Evolutionary conservation across 1,284 basidiomycete genomes (phyloP).

Genomic region (Fistulina hepatica): DNA sequence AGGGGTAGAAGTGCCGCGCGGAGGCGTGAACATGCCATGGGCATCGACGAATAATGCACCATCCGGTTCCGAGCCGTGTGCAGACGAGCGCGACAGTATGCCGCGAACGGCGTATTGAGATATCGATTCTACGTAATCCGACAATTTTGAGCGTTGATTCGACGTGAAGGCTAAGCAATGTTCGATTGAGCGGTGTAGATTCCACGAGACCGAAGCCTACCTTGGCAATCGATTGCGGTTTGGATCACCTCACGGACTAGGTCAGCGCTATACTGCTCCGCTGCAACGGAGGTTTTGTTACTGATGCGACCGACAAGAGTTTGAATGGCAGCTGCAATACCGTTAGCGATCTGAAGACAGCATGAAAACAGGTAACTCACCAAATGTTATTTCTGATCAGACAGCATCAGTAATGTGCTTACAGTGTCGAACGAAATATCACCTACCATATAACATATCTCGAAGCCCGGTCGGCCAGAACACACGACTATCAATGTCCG

Average conservation of each 20-base stretch:
- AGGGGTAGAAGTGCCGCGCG: conserved; percentile 2
- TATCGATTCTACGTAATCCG: conserved; percentile 20
- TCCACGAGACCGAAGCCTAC: conserved; percentile 24
- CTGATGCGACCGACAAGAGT: conserved; percentile 25
- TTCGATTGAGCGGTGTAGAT: conserved; percentile 6
- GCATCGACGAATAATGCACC: conserved; percentile 10
- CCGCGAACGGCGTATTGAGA: conserved; percentile 10
- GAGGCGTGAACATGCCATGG: conserved; percentile 9
- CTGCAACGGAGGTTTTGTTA: conserved; percentile 19
- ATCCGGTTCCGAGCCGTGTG: conserved; percentile 5
- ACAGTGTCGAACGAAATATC: conserved; percentile 1
- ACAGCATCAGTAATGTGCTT: conserved; percentile 4
- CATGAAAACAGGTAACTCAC: conserved; percentile 16
- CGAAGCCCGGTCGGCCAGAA: conserved; percentile 53
- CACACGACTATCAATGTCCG: conserved; percentile 57
- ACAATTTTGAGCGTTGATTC: conserved; percentile 38
- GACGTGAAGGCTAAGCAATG: conserved; percentile 45
- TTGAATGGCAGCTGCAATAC: conserved; percentile 21
- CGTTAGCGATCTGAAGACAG: conserved; percentile 8
- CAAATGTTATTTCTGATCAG: conserved; percentile 27
- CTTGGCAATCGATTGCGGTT: conserved; percentile 43
- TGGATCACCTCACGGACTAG: conserved; percentile 42
- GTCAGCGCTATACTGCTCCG: conserved; percentile 19
- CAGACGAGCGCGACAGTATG: conserved; percentile 5
- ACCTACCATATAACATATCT: conserved; percentile 56